Evolutionary conservation across 108 stramenopile genomes (phyloP).

Genomic region (Stephanodiscus triporus): DNA sequence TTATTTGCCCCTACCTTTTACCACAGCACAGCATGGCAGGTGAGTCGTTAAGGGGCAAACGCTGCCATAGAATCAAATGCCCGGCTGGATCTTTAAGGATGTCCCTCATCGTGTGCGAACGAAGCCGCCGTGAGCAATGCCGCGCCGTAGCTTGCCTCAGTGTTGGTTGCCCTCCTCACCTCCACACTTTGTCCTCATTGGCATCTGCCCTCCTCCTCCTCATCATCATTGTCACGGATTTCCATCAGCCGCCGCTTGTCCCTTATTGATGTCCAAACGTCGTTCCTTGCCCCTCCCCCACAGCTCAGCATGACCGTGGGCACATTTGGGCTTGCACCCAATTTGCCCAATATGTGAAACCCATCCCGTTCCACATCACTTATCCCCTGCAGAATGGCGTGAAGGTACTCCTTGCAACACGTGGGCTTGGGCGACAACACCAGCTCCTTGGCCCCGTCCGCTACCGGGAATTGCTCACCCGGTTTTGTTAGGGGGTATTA

Average conservation of each 20-base stretch:
- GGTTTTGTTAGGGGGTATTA: slow-evolving; percentile 87
- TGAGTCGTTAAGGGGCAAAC: background rate
- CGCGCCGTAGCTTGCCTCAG: slow-evolving; percentile 92
- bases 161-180: slow-evolving; percentile 70
- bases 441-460: slow-evolving; percentile 80
- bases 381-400: slow-evolving; percentile 83
- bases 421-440: slow-evolving; percentile 71
- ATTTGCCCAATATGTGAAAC: slow-evolving; percentile 70
- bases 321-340: slow-evolving; percentile 77
- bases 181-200: slow-evolving; percentile 17
- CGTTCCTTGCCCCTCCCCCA: slow-evolving; percentile 90
- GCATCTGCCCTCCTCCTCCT: background rate
- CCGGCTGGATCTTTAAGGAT: background rate
- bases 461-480: slow-evolving; percentile 91
- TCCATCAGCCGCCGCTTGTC: slow-evolving; percentile 66
- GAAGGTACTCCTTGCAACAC: slow-evolving; percentile 70
- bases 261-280: slow-evolving; percentile 80
- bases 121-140: slow-evolving; percentile 84
- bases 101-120: slow-evolving; percentile 23
- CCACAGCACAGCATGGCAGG: background rate
- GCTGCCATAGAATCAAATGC: background rate
- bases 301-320: slow-evolving; percentile 70
- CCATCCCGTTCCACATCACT: slow-evolving; percentile 80
- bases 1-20: too few species aligned
- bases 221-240: slow-evolving; percentile 25